phyloP scores from a whole-genome alignment of 495 filamentous ascomycete genomes.

The Penicillium tannophilum region DNA sequence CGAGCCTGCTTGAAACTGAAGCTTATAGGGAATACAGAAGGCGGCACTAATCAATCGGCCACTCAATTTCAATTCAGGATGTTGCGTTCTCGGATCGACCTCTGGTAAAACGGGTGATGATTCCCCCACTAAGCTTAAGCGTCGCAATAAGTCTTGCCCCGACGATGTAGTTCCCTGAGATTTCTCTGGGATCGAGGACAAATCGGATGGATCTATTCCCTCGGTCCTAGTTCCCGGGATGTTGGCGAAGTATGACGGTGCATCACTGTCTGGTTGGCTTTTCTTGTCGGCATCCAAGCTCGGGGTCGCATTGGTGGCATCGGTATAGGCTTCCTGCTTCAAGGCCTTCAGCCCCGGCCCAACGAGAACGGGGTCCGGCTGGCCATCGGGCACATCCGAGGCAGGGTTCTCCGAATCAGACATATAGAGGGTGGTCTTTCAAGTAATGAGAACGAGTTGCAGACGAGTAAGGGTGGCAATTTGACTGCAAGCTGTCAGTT shows the following conservation, averaged over 20 bases:
- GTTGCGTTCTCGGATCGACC: constrained; percentile 58
- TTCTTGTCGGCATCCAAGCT: constrained; percentile 27
- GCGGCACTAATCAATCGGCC: constrained; percentile 86
- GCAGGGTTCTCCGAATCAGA: constrained; percentile 34
- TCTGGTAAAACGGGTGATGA: constrained; percentile 48
- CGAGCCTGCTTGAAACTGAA: constrained; percentile 64
- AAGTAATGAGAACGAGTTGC: constrained; percentile 5
- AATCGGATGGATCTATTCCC: constrained; percentile 20
- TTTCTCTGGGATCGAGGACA: constrained; percentile 40
- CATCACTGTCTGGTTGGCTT: constrained; percentile 21
- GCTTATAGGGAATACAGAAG: constrained; percentile 78
- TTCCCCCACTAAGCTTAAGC: constrained; percentile 56
- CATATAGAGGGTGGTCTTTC: constrained; percentile 27
- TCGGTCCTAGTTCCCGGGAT: constrained; percentile 31
- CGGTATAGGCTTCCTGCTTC: constrained; percentile 34
- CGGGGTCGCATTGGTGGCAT: constrained; percentile 32
- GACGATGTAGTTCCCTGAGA: constrained; percentile 50
- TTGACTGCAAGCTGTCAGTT: constrained; percentile 16
- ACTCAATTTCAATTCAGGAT: constrained; percentile 70
- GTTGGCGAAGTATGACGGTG: constrained; percentile 34
- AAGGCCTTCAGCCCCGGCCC: constrained; percentile 38
- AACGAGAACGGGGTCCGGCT: constrained; percentile 40
- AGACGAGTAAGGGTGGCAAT: constrained; percentile 4
- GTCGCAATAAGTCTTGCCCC: constrained; percentile 62
- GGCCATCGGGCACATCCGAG: constrained; percentile 31